Evolutionary conservation across 345 rosid species (phyloP).

Genomic region (Arabidopsis suecica): DNA sequence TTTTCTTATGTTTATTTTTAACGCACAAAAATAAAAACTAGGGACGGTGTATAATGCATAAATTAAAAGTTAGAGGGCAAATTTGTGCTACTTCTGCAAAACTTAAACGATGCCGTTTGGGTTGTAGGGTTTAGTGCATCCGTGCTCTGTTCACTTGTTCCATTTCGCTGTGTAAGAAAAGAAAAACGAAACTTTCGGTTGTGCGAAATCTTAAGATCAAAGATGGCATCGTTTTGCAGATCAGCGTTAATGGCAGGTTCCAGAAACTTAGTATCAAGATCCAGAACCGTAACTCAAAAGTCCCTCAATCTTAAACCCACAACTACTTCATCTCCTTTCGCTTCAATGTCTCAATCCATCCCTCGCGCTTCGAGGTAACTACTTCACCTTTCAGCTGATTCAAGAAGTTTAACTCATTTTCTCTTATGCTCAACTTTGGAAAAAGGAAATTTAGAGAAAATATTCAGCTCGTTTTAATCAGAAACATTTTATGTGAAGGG

Average conservation of each 20-base stretch:
- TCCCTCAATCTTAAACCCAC: constrained; percentile 41
- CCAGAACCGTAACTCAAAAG: constrained; percentile 42
- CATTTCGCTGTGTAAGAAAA: neutral
- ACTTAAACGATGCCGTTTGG: neutral
- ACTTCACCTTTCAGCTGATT: neutral
- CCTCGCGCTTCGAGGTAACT: constrained; percentile 51
- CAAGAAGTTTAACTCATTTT: neutral
- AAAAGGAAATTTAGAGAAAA: neutral
- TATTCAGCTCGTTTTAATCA: neutral
- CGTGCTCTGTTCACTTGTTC: neutral
- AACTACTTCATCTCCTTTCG: constrained; percentile 47
- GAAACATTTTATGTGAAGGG: constrained; percentile 45
- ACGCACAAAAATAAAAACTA: too few species aligned
- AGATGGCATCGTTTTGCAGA: constrained; percentile 52
- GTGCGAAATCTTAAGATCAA: neutral
- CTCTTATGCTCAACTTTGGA: neutral
- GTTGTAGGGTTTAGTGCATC: constrained; percentile 34
- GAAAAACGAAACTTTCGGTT: neutral
- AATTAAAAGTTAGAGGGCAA: neutral
- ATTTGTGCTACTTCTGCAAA: neutral
- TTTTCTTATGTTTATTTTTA: too few species aligned
- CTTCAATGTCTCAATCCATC: constrained; percentile 50
- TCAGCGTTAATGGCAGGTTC: constrained; percentile 46
- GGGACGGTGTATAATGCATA: neutral
- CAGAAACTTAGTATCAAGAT: constrained; percentile 40